phyloP scores from a whole-genome alignment of 495 filamentous ascomycete species.

The Penicillium herquei region DNA sequence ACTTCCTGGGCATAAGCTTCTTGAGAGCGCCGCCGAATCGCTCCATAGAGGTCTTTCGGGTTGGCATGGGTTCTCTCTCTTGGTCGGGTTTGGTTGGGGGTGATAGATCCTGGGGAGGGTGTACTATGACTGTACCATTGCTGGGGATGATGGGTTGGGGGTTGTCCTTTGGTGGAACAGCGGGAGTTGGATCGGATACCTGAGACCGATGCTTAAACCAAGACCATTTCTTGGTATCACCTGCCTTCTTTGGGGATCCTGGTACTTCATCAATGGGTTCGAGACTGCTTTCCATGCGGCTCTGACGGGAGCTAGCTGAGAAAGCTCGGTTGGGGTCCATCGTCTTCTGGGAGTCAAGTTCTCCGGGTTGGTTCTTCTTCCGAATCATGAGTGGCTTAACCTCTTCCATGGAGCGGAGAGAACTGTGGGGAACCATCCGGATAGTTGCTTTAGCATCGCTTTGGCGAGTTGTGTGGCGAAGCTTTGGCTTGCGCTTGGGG shows the following conservation, averaged over 20 bases:
- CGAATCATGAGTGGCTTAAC: conserved; percentile 53
- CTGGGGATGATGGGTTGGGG: conserved; percentile 23
- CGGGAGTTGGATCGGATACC: conserved; percentile 26
- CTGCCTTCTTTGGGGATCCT: conserved; percentile 26
- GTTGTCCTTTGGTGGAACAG: conserved; percentile 14
- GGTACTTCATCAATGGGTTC: conserved; percentile 34
- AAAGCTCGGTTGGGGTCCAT: conserved; percentile 3
- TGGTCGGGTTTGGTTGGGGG: not conserved
- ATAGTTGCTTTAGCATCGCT: conserved; percentile 39
- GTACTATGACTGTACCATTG: conserved; percentile 26
- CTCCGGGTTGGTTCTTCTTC: conserved; percentile 41
- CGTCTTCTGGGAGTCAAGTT: not conserved
- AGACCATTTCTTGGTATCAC: conserved; percentile 54
- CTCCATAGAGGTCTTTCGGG: conserved; percentile 27
- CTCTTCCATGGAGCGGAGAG: conserved; percentile 36
- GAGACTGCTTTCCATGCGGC: conserved; percentile 19
- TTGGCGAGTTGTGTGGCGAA: conserved; percentile 23
- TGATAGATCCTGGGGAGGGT: conserved; percentile 9
- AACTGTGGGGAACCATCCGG: conserved; percentile 47
- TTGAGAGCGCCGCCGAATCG: conserved; percentile 27
- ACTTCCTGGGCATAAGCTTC: conserved; percentile 34
- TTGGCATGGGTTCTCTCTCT: not conserved
- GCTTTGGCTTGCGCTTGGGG: conserved; percentile 2
- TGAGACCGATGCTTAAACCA: conserved; percentile 65
- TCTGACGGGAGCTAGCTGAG: conserved; percentile 20